A percentile compares a stretch with the other conserved stretches of the same genome.
These are phyloP conservation scores for Cucumis hystrix DNA, from an alignment of 306 rosid genomes.

Conservation along the genomic window DNA sequence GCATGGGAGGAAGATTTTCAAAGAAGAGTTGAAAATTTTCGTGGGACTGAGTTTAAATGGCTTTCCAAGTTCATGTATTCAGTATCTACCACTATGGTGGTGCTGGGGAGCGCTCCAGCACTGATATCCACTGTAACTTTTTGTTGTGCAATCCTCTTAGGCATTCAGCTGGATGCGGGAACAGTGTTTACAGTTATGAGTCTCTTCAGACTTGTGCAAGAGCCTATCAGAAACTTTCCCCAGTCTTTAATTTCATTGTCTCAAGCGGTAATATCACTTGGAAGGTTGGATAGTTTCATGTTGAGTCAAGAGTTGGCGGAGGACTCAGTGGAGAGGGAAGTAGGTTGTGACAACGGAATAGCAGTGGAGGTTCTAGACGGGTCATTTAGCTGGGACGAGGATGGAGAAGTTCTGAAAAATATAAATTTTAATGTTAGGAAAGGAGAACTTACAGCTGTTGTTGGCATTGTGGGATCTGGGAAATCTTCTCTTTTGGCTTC, in stretches of 20 bases:
- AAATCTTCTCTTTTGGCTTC: conserved; percentile 87
- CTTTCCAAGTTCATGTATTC: conserved; percentile 72
- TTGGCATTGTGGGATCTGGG: conserved; percentile 88
- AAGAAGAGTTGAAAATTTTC: conserved; percentile 41
- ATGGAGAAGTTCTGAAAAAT: conserved; percentile 36
- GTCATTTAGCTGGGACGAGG: conserved; percentile 76
- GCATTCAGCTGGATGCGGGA: conserved; percentile 67
- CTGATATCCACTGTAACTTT: conserved; percentile 66
- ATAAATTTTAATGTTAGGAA: conserved; percentile 45
- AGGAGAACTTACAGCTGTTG: conserved; percentile 76
- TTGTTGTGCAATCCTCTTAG: conserved; percentile 50
- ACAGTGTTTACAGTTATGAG: conserved; percentile 88
- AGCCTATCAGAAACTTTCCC: conserved; percentile 86
- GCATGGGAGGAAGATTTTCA: conserved; percentile 96
- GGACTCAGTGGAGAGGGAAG: conserved; percentile 47
- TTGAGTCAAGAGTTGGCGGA: conserved; percentile 45
- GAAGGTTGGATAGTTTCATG: conserved; percentile 74
- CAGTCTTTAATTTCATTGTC: conserved; percentile 84
- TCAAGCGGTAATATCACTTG: conserved; percentile 82
- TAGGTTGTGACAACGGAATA: conserved; percentile 26
- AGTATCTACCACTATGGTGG: conserved; percentile 32
- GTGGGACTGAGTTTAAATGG: conserved; percentile 64
- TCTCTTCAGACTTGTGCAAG: conserved; percentile 71
- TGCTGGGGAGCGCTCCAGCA: conserved; percentile 68
- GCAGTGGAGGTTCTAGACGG: conserved; percentile 67